phyloP scores from a whole-genome alignment of 768 basidiomycete genomes.

The Gloeophyllum trabeum region DNA sequence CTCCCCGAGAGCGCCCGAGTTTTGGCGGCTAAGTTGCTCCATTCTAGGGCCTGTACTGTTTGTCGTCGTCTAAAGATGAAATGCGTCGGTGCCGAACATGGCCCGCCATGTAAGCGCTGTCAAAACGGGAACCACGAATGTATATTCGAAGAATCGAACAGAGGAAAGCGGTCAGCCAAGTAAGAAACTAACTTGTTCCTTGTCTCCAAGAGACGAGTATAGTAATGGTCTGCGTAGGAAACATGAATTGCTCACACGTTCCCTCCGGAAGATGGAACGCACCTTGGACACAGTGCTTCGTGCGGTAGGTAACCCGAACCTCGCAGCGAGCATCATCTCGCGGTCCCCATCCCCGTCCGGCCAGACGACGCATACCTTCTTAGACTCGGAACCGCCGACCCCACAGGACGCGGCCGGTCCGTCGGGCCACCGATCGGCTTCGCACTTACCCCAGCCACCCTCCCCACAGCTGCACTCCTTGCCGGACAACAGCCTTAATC shows the following conservation, averaged over 20 bases:
- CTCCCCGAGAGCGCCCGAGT: background rate
- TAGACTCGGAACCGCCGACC: constrained; percentile 43
- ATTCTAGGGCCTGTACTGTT: constrained; percentile 73
- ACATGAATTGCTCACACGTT: constrained; percentile 72
- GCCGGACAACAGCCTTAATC: constrained; percentile 88
- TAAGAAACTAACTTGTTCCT: constrained; percentile 22
- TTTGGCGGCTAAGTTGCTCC: constrained; percentile 7
- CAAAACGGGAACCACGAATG: constrained; percentile 74
- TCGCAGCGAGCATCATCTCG: constrained; percentile 72
- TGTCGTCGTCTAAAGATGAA: constrained; percentile 92
- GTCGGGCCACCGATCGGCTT: constrained; percentile 13
- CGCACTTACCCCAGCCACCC: constrained; percentile 8
- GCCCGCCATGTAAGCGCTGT: constrained; percentile 88
- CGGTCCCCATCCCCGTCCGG: constrained; percentile 63
- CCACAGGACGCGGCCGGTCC: constrained; percentile 9
- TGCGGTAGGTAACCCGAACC: constrained; percentile 77
- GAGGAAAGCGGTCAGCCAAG: constrained; percentile 86
- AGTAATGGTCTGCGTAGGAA: constrained; percentile 41
- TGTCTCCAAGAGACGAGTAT: constrained; percentile 13
- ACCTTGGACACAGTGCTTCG: constrained; percentile 87
- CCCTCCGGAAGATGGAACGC: constrained; percentile 82
- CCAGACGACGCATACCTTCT: constrained; percentile 45
- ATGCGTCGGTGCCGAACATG: constrained; percentile 83
- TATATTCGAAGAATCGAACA: constrained; percentile 92
- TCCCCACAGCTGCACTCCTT: constrained; percentile 86